Conservation (phyloP, 2,329 filamentous ascomycete species). For the Bretziella fagacearum region DNA sequence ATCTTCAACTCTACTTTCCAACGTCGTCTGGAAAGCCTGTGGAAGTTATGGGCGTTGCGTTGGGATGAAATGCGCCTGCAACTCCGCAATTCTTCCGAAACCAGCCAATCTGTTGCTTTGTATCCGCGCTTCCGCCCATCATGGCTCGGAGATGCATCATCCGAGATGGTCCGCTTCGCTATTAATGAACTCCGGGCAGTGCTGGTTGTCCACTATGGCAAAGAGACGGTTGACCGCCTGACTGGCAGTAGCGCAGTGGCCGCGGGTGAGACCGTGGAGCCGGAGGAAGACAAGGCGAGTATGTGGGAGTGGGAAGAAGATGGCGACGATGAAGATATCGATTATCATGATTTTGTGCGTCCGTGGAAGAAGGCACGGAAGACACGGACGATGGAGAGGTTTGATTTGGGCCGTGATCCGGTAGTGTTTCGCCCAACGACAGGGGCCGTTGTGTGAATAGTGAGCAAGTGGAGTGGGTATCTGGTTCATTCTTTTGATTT, state of each 20-base stretch:
- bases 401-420: constrained; percentile 8
- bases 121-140: constrained; percentile 9
- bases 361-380: constrained; percentile 14
- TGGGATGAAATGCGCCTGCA: constrained; percentile 12
- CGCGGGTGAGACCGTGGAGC: not conserved
- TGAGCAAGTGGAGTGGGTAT: no score
- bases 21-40: constrained; percentile 6
- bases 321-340: constrained; percentile 12
- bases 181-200: constrained; percentile 6
- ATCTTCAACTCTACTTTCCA: constrained; percentile 10
- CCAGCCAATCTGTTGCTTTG: not conserved
- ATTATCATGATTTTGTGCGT: constrained; percentile 15
- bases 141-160: constrained; percentile 8
- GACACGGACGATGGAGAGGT: not conserved
- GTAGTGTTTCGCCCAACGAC: no score
- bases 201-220: constrained; percentile 10
- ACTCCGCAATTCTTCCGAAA: not conserved
- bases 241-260: not conserved
- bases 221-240: constrained; percentile 9
- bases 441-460: no score
- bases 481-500: no score
- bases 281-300: constrained; percentile 8
- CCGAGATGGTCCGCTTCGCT: not conserved
- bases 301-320: constrained; percentile 14
- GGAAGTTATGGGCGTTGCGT: constrained; percentile 12